Base-by-base conservation (phyloP, 106 monocot species). In the Dioscorea dumetorum region DNA sequence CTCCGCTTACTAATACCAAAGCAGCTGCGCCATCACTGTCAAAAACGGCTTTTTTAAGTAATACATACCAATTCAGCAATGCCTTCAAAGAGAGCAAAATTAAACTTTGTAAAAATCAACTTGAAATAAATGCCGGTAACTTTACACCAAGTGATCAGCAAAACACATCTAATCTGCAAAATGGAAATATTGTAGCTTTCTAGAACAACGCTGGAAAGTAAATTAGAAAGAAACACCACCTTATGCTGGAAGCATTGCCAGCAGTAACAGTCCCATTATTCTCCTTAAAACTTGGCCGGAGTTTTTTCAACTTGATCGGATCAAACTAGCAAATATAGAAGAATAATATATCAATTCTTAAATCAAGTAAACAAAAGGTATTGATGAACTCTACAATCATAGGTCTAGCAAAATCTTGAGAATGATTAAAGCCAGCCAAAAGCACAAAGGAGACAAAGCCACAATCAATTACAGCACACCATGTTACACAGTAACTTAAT, bases 171-270 rank as follows among this genome's bases (percentile, higher is more conserved):
- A 41, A 41, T 41, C 41, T 41, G 41, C 41, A 41, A 41, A 41
- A 41, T 41, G 41, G 41, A 41, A 41, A 41, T 41, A 41, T 41
- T 41, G 41, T 41, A 41, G 41, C 41, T 41, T 10, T 10, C 41
- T 41, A 41, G 1, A 41, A 41, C 41, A 41, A 41, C 6, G 10
- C 10, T 8, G 41, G 41, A 41, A 53, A 57, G 32, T 4, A 49
- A 20, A 41, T 28, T 50, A 31, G 24, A 32, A 22, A 50, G 28
- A 24, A 24, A 52, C 28, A 67, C 5, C 49, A 97, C 97, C 97
- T 97, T 89, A 97, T 92, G 75, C 97, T 97, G 64, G 97, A 97
- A 53, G 97, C 81, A 77, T 97, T 97, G 31, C 97, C 97, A 62
- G 97, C 97, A 28, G 97, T 90, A 74, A 97, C 92, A 74, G 97